A percentile compares a stretch with the other conserved stretches of the same genome.
These are phyloP conservation scores for Aspergillus kassunensis DNA, from an alignment of 495 filamentous ascomycete species.

Conservation along the genomic window DNA sequence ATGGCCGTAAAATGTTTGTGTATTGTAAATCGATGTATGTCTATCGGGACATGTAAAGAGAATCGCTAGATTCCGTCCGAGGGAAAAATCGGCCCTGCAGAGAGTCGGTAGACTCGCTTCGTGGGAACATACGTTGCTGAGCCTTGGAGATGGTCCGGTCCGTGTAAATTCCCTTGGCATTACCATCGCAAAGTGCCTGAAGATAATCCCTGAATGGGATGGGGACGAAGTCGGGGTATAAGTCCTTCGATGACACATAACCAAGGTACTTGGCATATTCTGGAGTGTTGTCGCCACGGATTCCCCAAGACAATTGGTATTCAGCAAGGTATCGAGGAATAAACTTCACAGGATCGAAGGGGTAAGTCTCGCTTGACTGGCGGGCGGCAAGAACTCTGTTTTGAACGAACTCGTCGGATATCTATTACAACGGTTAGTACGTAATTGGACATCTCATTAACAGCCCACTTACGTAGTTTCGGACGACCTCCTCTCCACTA, in stretches of 20 bases:
- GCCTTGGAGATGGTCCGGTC: constrained; percentile 42
- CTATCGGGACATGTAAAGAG: constrained; percentile 37
- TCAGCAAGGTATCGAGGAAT: constrained; percentile 41
- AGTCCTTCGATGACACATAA: constrained; percentile 51
- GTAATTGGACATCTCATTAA: background rate
- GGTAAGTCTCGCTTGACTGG: constrained; percentile 46
- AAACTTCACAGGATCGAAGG: constrained; percentile 43
- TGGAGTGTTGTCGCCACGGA: constrained; percentile 55
- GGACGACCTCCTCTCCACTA: constrained; percentile 50
- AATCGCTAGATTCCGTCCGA: constrained; percentile 42
- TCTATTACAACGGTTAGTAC: constrained; percentile 19
- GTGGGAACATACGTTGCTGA: constrained; percentile 42
- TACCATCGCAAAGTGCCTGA: constrained; percentile 34
- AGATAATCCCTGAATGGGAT: constrained; percentile 43
- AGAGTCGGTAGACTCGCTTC: constrained; percentile 43
- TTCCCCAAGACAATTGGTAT: constrained; percentile 49
- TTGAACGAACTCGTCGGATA: constrained; percentile 42
- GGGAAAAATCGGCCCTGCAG: constrained; percentile 42
- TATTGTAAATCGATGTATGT: constrained; percentile 6
- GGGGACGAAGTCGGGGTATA: constrained; percentile 51
- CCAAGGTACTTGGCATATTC: constrained; percentile 57
- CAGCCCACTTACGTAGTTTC: constrained; percentile 43
- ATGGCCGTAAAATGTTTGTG: background rate
- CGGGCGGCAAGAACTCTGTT: constrained; percentile 38
- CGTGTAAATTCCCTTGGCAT: constrained; percentile 43